These are phyloP conservation scores for Sarocladium brachiariae DNA, from an alignment of 2,329 filamentous ascomycete species.

Conservation along the genomic window DNA sequence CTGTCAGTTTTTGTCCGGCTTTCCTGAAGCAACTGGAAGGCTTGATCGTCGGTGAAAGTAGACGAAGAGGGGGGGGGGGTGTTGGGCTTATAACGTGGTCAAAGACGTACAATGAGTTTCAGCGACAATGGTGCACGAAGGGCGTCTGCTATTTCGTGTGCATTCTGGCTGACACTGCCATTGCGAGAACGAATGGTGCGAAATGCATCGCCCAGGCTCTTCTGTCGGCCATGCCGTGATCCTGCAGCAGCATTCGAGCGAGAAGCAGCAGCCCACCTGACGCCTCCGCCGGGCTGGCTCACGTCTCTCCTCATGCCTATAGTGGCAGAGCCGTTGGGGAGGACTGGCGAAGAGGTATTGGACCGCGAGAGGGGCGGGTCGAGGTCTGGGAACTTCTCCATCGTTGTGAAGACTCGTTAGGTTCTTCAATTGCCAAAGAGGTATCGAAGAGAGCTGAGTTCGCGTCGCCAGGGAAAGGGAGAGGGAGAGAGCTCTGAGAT, in stretches of 20 bases:
- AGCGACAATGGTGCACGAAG: constrained; percentile 85
- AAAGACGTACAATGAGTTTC: constrained; percentile 76
- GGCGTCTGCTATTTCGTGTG: constrained; percentile 86
- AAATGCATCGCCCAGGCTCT: constrained; percentile 85
- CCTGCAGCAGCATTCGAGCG: neutral
- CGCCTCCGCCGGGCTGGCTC: neutral
- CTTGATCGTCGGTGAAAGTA: neutral
- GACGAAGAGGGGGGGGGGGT: no score
- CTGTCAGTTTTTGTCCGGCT: neutral
- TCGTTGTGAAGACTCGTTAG: constrained; percentile 17
- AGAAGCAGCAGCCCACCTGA: neutral
- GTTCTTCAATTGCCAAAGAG: no score
- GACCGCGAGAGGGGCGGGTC: constrained; percentile 28
- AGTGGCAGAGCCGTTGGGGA: constrained; percentile 16
- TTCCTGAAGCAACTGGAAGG: no score
- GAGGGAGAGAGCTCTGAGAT: neutral
- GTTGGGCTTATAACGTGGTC: no score
- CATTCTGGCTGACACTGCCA: constrained; percentile 85
- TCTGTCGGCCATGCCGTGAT: constrained; percentile 61
- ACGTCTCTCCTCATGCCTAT: constrained; percentile 1
- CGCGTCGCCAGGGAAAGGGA: no score
- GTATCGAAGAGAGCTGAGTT: no score
- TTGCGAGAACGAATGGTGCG: constrained; percentile 72
- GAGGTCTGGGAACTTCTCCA: constrained; percentile 55
- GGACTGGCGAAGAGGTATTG: constrained; percentile 17